Conservation (phyloP, 352 stramenopile species). For the Phytopythium mirpurense region DNA sequence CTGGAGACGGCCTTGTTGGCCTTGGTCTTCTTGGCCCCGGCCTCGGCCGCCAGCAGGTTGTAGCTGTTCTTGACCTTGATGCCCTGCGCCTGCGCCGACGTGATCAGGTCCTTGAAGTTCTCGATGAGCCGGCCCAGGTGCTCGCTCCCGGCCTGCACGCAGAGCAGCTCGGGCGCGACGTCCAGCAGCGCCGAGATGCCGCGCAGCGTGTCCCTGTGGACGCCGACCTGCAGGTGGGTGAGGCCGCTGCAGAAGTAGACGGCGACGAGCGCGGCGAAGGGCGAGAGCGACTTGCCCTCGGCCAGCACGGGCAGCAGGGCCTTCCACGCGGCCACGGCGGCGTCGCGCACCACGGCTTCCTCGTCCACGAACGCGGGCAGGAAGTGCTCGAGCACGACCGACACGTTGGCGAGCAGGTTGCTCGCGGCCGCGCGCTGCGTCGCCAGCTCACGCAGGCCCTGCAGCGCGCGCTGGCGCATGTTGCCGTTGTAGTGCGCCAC, state of each 20-base stretch:
- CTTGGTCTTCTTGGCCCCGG: conserved; percentile 20
- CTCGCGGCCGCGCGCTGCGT: conserved; percentile 24
- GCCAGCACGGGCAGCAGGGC: conserved; percentile 52
- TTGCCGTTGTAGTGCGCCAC: conserved; percentile 79
- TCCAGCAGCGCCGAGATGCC: conserved; percentile 70
- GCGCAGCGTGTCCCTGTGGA: conserved; percentile 65
- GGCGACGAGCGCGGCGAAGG: conserved; percentile 66
- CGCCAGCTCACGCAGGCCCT: conserved; percentile 59
- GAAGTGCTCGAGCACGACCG: conserved; percentile 73
- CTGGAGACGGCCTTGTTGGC: conserved; percentile 39
- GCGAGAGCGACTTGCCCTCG: conserved; percentile 41
- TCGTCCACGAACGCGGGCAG: conserved; percentile 70
- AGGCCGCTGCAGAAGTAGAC: conserved; percentile 80
- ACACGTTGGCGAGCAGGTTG: conserved; percentile 69
- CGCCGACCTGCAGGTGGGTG: conserved; percentile 72
- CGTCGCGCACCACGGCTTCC: conserved; percentile 73
- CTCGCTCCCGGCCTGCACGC: conserved; percentile 43
- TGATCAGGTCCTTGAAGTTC: conserved; percentile 75
- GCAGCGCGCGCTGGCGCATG: conserved; percentile 63
- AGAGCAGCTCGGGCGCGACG: conserved; percentile 45
- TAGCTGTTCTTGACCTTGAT: conserved; percentile 82
- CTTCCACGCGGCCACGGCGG: conserved; percentile 62
- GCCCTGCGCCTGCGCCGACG: conserved; percentile 51
- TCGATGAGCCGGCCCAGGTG: conserved; percentile 62
- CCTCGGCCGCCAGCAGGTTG: conserved; percentile 37